Evolutionary conservation across 2,329 filamentous ascomycete genomes (phyloP), one percentile per base, ranked within the genome.

Genomic region (Epicoccum nigrum): DNA sequence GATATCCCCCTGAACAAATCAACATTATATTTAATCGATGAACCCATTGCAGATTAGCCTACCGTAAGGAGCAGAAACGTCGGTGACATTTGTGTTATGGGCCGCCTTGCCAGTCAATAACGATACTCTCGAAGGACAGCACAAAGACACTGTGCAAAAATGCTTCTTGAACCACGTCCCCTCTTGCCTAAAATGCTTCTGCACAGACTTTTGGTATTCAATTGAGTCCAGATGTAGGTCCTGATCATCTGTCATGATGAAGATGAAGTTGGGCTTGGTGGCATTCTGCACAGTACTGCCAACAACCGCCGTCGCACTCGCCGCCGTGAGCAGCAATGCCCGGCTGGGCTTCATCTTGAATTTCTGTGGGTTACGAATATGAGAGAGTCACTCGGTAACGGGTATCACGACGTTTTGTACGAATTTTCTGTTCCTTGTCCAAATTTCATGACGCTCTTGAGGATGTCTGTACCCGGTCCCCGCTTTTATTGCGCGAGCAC

Each of bases 41-140:
- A 8, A 7, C 13, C 13, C 7, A 4, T n/a, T 38, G 12, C 30
- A 44, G 2, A 2, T 17, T 7, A 17, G 41, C 68, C 51, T 70
- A 79, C 78, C 81, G 52, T 82, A 82, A 9, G 81, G 82, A 39
- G 83, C 76, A 23, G 67, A 68, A 1, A 83, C 77, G 61, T 82
- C 79, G 0, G 87, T 89, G 1, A 89, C 84, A 58, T 89, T 89
- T 0, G 86, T 88, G 57, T 88, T 89, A 59, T 90, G 87, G 0
- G 86, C 84, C 6, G 83, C 79, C 62, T 82, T 83, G 0, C 87
- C 86, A 0, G 86, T 88, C 80, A 81, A 84, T 1, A 89, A 69
- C 12, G 80, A 83, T 2, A 87, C 86, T 2, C 87, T 77, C 0
- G 86, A 85, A 0, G 87, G 87, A 58, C 87, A 90, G 67, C 87